These are phyloP conservation scores for Neospermospora avenae DNA, from an alignment of 2,329 filamentous ascomycete genomes.

Conservation along the genomic window DNA sequence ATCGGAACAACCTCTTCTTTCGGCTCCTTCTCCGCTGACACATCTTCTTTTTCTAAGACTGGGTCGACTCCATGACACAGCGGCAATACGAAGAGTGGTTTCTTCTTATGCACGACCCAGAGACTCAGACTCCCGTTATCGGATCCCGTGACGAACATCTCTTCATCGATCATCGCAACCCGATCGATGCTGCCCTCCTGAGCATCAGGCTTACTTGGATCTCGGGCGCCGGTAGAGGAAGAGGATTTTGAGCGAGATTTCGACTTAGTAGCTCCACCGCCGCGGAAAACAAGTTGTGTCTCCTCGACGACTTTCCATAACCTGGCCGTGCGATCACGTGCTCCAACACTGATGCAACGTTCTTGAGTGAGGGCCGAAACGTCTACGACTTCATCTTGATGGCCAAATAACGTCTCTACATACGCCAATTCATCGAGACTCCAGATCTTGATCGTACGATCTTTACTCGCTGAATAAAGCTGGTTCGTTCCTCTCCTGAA, in stretches of 20 bases:
- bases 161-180: constrained; percentile 83
- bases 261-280: constrained; percentile 65
- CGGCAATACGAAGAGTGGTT: constrained; percentile 76
- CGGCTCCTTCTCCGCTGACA: constrained; percentile 69
- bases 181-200: constrained; percentile 86
- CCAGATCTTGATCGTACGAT: constrained; percentile 95
- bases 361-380: constrained; percentile 82
- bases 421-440: constrained; percentile 89
- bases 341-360: constrained; percentile 85
- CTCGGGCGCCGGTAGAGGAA: constrained; percentile 28
- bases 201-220: constrained; percentile 30
- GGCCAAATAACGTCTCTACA: constrained; percentile 91
- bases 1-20: constrained; percentile 56
- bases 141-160: constrained; percentile 86
- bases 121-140: constrained; percentile 86
- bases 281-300: constrained; percentile 90
- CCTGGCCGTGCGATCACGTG: constrained; percentile 84
- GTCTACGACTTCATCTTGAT: constrained; percentile 86
- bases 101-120: constrained; percentile 93
- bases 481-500: constrained; percentile 89
- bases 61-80: constrained; percentile 84
- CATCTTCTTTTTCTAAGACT: constrained; percentile 61
- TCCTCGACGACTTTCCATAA: constrained; percentile 97
- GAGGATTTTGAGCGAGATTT: constrained; percentile 40
- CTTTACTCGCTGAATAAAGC: constrained; percentile 84